phyloP scores from a whole-genome alignment of 345 rosid species.

The Fremontodendron californicum region DNA sequence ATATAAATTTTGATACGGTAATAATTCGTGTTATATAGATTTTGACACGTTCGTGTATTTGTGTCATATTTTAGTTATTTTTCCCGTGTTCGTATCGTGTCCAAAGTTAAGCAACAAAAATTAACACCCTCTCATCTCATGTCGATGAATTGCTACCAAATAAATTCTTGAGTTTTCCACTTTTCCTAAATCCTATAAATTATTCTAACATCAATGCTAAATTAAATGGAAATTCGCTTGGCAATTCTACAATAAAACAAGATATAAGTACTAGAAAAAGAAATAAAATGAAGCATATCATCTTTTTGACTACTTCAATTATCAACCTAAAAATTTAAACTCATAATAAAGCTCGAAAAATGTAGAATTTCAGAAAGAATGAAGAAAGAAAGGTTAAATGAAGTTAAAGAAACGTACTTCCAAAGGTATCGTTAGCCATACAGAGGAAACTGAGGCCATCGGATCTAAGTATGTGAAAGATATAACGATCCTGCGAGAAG shows the following conservation, averaged over 20 bases:
- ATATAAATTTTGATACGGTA: no score
- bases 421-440: constrained; percentile 95
- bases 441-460: constrained; percentile 88
- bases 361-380: not conserved
- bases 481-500: constrained; percentile 89
- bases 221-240: not conserved
- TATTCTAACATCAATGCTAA: not conserved
- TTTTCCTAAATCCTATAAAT: not conserved
- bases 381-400: not conserved
- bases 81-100: no score
- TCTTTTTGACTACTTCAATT: not conserved
- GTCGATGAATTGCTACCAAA: not conserved
- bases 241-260: not conserved
- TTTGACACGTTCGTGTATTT: no score
- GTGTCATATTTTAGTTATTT: no score
- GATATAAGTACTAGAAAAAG: not conserved
- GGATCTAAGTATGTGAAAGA: constrained; percentile 92
- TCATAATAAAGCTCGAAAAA: not conserved
- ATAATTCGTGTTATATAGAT: no score
- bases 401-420: constrained; percentile 48
- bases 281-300: not conserved
- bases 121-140: not conserved
- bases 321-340: not conserved
- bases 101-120: not conserved
- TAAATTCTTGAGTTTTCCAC: not conserved